Evolutionary conservation across 768 basidiomycete species (phyloP).

Genomic region (Artomyces pyxidatus): DNA sequence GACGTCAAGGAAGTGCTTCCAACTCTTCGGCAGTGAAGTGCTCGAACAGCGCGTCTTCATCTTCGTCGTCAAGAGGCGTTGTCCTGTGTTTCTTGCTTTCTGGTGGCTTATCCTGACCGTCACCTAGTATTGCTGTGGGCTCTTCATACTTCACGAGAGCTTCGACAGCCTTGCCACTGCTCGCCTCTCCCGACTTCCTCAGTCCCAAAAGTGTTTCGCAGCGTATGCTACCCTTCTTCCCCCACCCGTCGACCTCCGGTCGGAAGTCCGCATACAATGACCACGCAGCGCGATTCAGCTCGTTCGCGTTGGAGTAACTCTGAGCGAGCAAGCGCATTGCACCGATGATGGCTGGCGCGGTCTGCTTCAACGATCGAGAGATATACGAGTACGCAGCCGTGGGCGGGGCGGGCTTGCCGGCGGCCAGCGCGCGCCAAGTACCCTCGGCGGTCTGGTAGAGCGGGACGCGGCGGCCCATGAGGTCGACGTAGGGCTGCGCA

Average conservation of each 20-base stretch:
- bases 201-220: conserved; percentile 62
- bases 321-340: conserved; percentile 61
- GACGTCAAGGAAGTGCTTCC: conserved; percentile 6
- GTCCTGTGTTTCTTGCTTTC: neutral
- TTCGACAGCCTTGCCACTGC: neutral
- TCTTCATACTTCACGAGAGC: conserved; percentile 1
- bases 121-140: neutral
- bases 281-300: conserved; percentile 64
- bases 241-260: conserved; percentile 78
- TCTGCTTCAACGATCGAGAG: conserved; percentile 70
- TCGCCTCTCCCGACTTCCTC: conserved; percentile 21
- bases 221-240: conserved; percentile 65
- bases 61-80: conserved; percentile 20
- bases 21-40: conserved; percentile 31
- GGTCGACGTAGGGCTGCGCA: conserved; percentile 76
- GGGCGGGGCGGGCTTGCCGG: conserved; percentile 62
- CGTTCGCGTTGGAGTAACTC: conserved; percentile 42
- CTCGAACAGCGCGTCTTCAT: conserved; percentile 39
- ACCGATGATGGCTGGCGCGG: conserved; percentile 69
- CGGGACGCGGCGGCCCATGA: conserved; percentile 80
- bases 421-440: conserved; percentile 79
- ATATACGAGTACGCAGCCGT: conserved; percentile 79
- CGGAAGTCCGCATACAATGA: conserved; percentile 82
- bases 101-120: neutral
- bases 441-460: conserved; percentile 58